Base-by-base conservation (phyloP, 805 yeast species). In the Metschnikowia dekortorum region DNA sequence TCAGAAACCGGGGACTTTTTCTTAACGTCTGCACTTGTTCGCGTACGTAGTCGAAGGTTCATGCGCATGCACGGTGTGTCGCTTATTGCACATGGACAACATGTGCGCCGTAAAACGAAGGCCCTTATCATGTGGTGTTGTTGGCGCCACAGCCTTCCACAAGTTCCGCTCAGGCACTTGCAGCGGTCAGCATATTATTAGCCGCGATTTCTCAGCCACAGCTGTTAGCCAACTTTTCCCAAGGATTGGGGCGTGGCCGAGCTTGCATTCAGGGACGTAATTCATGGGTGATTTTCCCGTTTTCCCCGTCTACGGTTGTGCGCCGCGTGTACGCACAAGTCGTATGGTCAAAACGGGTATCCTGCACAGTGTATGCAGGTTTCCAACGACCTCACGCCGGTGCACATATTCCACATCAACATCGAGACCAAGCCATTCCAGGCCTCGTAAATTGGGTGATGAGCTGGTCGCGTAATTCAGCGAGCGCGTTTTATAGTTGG, bases 51-150 rank as follows among this genome's bases (percentile, higher is more conserved):
- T 22, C 38, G 38, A 42, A 33, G 31, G 14, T 18, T 42, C 9
- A 42, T 42, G 45, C 45, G 38, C 14, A 33, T 42, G 45, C 45
- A 42, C 26, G 45, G 36, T 42, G 10, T n/a, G 14, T 39, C 43
- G 43, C 43, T 10, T 39, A 39, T 39, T 39, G 32, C 43, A 34
- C 38, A 42, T 22, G 18, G 29, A 22, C 26, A 39, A 29, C 22
- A 41, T 22, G 31, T 26, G 41, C 41, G 41, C 41, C 11, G 14
- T 6, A 13, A 26, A 9, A 11, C 8, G 31, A 7, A 4, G 36
- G 8, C 22, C 22, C 22, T 22, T 22, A 22, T 3, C 22, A 22
- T 22, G 4, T 22, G 22, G 22, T 22, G 22, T 22, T 4, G 22
- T 22, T 22, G 22, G 22, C 22, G 22, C 4, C 22, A 22, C 5